These are phyloP conservation scores for Stagonosporopsis vannaccii DNA, from an alignment of 2,329 filamentous ascomycete species.

Conservation along the genomic window DNA sequence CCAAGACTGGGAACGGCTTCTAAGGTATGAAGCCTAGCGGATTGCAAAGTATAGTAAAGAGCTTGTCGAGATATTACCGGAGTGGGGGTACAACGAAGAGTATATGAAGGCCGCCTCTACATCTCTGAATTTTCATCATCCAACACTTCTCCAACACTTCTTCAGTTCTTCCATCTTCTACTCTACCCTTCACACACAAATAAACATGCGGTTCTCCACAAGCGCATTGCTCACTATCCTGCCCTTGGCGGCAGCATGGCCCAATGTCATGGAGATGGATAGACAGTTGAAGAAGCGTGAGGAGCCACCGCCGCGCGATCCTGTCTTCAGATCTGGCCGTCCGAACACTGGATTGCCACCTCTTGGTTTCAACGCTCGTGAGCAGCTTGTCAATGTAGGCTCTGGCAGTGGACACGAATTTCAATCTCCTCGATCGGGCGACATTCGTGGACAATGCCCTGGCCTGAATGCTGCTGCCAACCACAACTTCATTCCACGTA, in stretches of 20 bases:
- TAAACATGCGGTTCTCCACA: constrained; percentile 2
- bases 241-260: constrained; percentile 20
- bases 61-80: not conserved
- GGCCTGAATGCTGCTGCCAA: constrained; percentile 43
- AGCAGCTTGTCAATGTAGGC: constrained; percentile 20
- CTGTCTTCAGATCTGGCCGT: constrained; percentile 16
- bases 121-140: not conserved
- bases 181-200: not conserved
- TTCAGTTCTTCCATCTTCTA: not conserved
- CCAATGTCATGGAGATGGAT: constrained; percentile 25
- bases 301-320: constrained; percentile 19
- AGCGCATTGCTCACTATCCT: constrained; percentile 12
- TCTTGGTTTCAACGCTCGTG: constrained; percentile 10
- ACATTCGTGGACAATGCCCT: constrained; percentile 40
- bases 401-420: constrained; percentile 19
- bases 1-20: not conserved
- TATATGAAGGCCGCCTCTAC: constrained; percentile 3
- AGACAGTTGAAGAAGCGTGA: constrained; percentile 18
- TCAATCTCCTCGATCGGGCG: constrained; percentile 10
- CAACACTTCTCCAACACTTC: not conserved
- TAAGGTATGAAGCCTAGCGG: not conserved
- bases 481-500: constrained; percentile 41
- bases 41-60: not conserved
- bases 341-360: constrained; percentile 20
- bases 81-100: not conserved